A percentile compares a stretch with the other conserved stretches of the same genome.
These are phyloP conservation scores for Pilobolus umbonatus DNA, from an alignment of 192 early-diverging fungal genomes.

Conservation along the genomic window DNA sequence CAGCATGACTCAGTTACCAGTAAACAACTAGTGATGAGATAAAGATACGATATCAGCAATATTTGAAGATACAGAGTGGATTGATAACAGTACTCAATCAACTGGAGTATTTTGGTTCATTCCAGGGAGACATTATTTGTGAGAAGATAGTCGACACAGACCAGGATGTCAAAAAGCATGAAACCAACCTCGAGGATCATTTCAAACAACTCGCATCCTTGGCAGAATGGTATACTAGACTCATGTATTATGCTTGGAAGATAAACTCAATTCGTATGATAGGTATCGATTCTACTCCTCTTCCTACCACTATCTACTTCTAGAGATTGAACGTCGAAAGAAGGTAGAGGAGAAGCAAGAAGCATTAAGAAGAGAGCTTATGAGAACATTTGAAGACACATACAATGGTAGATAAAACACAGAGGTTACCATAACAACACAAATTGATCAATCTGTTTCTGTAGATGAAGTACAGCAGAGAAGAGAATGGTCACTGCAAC, in stretches of 20 bases:
- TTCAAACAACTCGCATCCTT: conserved; percentile 22
- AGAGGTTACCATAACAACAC: not conserved
- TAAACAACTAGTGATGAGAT: conserved; percentile 11
- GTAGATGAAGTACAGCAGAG: conserved; percentile 28
- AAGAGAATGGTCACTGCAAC: conserved; percentile 17
- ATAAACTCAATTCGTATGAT: no score
- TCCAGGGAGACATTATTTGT: conserved; percentile 17
- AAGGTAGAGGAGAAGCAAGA: conserved; percentile 19
- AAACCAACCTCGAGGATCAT: conserved; percentile 16
- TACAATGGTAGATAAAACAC: conserved; percentile 12
- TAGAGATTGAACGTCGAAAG: conserved; percentile 25
- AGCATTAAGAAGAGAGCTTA: conserved; percentile 5
- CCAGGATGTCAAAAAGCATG: conserved; percentile 16
- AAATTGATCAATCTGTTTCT: not conserved
- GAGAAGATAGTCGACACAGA: conserved; percentile 17
- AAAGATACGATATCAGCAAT: conserved; percentile 1
- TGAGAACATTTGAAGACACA: conserved; percentile 13
- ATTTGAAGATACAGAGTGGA: conserved; percentile 8
- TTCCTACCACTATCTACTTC: conserved; percentile 23
- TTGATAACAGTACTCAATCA: conserved; percentile 13
- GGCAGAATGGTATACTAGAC: conserved; percentile 27
- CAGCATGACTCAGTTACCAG: no score
- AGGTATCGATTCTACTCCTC: conserved; percentile 17
- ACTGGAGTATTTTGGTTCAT: conserved; percentile 13
- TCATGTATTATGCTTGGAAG: no score